Conservation (phyloP, 2,329 filamentous ascomycete species). For the Colletotrichum sp. region DNA sequence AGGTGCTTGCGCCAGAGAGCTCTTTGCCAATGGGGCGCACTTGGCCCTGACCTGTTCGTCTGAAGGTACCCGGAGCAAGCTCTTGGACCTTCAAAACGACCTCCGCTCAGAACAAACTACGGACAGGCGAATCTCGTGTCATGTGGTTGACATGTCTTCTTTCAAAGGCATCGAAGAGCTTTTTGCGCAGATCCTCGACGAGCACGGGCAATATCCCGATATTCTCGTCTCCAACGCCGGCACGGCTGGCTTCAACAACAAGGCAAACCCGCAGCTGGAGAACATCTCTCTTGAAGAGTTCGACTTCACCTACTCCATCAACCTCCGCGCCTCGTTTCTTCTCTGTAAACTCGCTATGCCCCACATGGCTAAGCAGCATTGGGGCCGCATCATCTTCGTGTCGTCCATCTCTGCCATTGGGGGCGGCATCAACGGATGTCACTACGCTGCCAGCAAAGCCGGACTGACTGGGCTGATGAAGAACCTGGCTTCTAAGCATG, state of each 20-base stretch:
- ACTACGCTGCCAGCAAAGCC: constrained; percentile 66
- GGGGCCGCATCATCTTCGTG: constrained; percentile 70
- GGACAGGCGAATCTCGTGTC: constrained; percentile 47
- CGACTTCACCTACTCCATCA: constrained; percentile 66
- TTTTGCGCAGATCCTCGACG: constrained; percentile 56
- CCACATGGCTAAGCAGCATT: constrained; percentile 62
- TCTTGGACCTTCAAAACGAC: not conserved
- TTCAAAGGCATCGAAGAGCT: constrained; percentile 57
- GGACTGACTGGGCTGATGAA: constrained; percentile 70
- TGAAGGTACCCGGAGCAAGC: not conserved
- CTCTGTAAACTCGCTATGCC: constrained; percentile 65
- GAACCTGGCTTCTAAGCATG: constrained; percentile 65
- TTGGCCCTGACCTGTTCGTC: constrained; percentile 61
- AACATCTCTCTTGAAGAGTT: constrained; percentile 70
- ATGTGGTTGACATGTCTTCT: constrained; percentile 63
- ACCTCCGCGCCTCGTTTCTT: constrained; percentile 57
- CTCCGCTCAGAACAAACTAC: not conserved
- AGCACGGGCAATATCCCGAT: constrained; percentile 62
- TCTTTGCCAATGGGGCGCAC: constrained; percentile 56
- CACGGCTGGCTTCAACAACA: constrained; percentile 49
- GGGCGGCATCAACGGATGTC: constrained; percentile 68
- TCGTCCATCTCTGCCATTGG: constrained; percentile 68
- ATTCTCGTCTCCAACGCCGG: constrained; percentile 73
- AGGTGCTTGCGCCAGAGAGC: constrained; percentile 59
- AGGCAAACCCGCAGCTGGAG: constrained; percentile 58